Conservation (phyloP, 805 yeast genomes). For the Nadsonia fulvescens region DNA sequence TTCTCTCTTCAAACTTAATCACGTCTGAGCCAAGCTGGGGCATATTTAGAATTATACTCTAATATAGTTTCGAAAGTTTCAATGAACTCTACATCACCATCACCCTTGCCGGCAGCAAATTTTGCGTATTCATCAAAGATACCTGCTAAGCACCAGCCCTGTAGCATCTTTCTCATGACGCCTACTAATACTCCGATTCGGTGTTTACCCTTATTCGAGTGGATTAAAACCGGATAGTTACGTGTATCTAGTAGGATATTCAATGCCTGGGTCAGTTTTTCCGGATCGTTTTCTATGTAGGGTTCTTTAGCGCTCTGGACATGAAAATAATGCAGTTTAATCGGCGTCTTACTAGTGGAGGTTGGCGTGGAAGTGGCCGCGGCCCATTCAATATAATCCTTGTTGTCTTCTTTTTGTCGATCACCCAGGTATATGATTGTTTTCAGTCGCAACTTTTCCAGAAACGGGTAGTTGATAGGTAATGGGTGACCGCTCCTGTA, state of each 20-base stretch:
- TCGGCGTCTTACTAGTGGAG: too few species aligned
- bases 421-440: constrained; percentile 60
- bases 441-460: constrained; percentile 46
- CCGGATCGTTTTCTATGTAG: constrained; percentile 38
- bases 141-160: constrained; percentile 88
- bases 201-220: constrained; percentile 95
- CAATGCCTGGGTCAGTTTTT: constrained; percentile 29
- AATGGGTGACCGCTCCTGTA: constrained; percentile 92
- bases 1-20: too few species aligned
- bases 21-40: constrained; percentile 6
- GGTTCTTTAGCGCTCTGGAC: constrained; percentile 68
- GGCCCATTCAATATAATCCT: constrained; percentile 58
- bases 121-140: constrained; percentile 85
- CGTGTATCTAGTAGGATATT: constrained; percentile 22
- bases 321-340: constrained; percentile 38
- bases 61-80: constrained; percentile 9
- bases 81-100: constrained; percentile 13
- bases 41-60: constrained; percentile 3
- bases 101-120: constrained; percentile 36
- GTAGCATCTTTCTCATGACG: constrained; percentile 62
- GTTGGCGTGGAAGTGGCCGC: constrained; percentile 25
- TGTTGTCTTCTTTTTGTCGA: constrained; percentile 27
- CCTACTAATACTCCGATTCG: constrained; percentile 91
- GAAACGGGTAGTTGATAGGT: constrained; percentile 65
- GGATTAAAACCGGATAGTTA: constrained; percentile 76